Percentiles rank a stretch among this genome's conserved stretches.
These are phyloP conservation scores for Pleurotus djamor DNA, from an alignment of 768 basidiomycete species.

Conservation along the genomic window DNA sequence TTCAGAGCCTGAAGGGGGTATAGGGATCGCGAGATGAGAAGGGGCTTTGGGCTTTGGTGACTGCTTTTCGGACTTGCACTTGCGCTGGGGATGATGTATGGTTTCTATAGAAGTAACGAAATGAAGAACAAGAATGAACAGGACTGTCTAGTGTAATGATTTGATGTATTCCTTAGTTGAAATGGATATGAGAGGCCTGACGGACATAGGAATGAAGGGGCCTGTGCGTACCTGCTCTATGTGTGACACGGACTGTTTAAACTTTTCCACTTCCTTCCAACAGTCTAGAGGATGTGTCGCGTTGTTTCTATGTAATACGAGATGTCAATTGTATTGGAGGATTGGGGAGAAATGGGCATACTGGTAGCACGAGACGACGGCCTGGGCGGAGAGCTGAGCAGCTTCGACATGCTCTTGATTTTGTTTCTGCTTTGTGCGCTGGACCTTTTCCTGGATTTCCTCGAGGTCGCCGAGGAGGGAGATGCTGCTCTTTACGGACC, in stretches of 20 bases:
- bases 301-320: slow-evolving; percentile 35
- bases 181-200: slow-evolving; percentile 1
- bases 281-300: slow-evolving; percentile 62
- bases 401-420: slow-evolving; percentile 52
- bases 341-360: slow-evolving; percentile 24
- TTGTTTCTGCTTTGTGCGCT: slow-evolving; percentile 59
- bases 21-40: background rate
- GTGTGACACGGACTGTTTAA: slow-evolving; percentile 65
- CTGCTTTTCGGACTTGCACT: background rate
- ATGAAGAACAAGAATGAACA: background rate
- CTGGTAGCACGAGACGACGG: slow-evolving; percentile 77
- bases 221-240: slow-evolving; percentile 64
- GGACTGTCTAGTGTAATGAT: slow-evolving; percentile 43
- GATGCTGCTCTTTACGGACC: slow-evolving; percentile 55
- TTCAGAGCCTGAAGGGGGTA: background rate
- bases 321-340: background rate
- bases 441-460: slow-evolving; percentile 70
- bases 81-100: too few relatives aligned
- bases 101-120: background rate
- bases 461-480: slow-evolving; percentile 73
- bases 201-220: background rate
- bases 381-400: slow-evolving; percentile 55
- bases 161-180: slow-evolving; percentile 57
- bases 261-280: slow-evolving; percentile 67
- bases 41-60: background rate